These are phyloP conservation scores for Apodospora peruviana DNA, from an alignment of 495 filamentous ascomycete genomes.

Conservation along the genomic window DNA sequence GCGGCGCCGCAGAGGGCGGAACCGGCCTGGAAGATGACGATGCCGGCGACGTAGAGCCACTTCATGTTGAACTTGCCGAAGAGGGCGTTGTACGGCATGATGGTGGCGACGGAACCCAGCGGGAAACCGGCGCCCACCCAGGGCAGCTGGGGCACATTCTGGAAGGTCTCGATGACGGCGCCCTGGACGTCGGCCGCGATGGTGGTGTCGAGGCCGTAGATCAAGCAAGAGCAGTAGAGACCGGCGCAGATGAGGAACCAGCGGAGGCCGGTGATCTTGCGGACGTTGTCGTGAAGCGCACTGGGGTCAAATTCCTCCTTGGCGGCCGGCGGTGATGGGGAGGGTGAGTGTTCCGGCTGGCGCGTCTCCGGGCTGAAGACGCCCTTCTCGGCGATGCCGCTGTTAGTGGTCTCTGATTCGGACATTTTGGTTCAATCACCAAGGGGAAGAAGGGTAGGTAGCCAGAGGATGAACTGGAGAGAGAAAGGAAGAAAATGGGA, in stretches of 20 bases:
- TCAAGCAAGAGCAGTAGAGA: background rate
- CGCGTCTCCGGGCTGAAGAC: background rate
- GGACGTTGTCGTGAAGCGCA: background rate
- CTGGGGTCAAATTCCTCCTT: background rate
- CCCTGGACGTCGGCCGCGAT: conserved; percentile 55
- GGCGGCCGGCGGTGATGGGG: background rate
- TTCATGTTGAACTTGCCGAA: conserved; percentile 51
- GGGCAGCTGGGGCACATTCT: conserved; percentile 42
- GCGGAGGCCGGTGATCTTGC: background rate
- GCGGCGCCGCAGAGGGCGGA: conserved; percentile 44
- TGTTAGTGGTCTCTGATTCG: too few relatives aligned
- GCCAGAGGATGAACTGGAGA: too few relatives aligned
- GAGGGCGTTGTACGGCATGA: conserved; percentile 32
- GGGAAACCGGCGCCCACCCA: conserved; percentile 48
- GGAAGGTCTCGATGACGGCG: conserved; percentile 40
- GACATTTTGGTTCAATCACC: too few relatives aligned
- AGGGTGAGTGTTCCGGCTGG: background rate
- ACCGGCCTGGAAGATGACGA: conserved; percentile 47
- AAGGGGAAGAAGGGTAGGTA: too few relatives aligned
- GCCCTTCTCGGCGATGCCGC: background rate
- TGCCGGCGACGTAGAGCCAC: conserved; percentile 44
- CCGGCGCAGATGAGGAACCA: background rate
- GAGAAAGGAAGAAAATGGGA: too few relatives aligned
- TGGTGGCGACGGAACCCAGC: conserved; percentile 39
- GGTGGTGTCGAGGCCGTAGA: conserved; percentile 57